phyloP scores from a whole-genome alignment of 1,284 basidiomycete genomes.

The Ganoderma boninense region DNA sequence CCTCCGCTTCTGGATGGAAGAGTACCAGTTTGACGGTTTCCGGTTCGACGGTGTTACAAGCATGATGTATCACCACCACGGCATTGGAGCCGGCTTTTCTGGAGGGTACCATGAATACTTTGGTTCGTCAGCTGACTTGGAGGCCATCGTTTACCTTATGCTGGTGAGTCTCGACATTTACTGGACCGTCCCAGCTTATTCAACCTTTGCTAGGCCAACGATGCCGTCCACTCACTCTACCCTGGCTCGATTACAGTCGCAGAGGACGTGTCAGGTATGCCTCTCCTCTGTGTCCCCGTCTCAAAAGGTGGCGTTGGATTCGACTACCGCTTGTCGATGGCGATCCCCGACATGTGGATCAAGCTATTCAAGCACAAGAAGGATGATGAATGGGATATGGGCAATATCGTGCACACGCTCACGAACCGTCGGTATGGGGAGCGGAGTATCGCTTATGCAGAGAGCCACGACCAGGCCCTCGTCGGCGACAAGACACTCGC shows the following conservation, averaged over 20 bases:
- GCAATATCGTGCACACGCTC: slow-evolving; percentile 88
- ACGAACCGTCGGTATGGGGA: slow-evolving; percentile 91
- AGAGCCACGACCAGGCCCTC: slow-evolving; percentile 97
- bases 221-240: slow-evolving; percentile 85
- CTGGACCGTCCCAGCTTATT: background rate
- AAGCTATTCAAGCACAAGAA: slow-evolving; percentile 94
- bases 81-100: slow-evolving; percentile 97
- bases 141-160: slow-evolving; percentile 96
- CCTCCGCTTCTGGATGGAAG: slow-evolving; percentile 94
- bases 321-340: slow-evolving; percentile 98
- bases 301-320: slow-evolving; percentile 92
- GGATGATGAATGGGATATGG: slow-evolving; percentile 92
- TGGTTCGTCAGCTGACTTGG: slow-evolving; percentile 84
- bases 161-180: slow-evolving; percentile 65
- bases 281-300: slow-evolving; percentile 87
- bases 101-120: slow-evolving; percentile 99
- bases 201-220: slow-evolving; percentile 77
- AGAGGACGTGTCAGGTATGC: slow-evolving; percentile 99
- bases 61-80: slow-evolving; percentile 99
- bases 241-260: slow-evolving; percentile 91
- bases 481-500: slow-evolving; percentile 98
- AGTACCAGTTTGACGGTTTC: slow-evolving; percentile 97
- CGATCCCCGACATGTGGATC: slow-evolving; percentile 99
- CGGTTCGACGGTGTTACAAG: slow-evolving; percentile 98
- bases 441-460: slow-evolving; percentile 94